Conservation (phyloP, 208 protist genomes). For the Acanthamoeba sp. region DNA sequence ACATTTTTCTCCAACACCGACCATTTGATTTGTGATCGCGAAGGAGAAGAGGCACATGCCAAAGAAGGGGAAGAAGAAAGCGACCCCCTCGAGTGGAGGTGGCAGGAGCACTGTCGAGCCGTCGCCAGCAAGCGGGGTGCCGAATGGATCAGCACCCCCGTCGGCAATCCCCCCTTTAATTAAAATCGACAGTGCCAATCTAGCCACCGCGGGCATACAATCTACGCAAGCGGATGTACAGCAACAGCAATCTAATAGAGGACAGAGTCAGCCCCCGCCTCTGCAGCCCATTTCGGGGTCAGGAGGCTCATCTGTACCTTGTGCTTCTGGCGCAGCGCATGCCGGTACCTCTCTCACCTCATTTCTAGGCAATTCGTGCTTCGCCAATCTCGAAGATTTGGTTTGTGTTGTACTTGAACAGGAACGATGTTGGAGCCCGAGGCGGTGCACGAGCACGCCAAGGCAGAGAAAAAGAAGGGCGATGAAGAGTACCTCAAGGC, state of each 20-base stretch:
- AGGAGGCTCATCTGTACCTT: background rate
- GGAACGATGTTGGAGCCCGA: slow-evolving; percentile 3
- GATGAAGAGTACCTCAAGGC: slow-evolving; percentile 62
- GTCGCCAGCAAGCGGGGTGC: background rate
- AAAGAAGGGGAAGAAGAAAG: slow-evolving; percentile 65
- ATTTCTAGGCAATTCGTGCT: background rate
- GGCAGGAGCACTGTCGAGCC: background rate
- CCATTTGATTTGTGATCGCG: background rate
- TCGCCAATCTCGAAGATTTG: background rate
- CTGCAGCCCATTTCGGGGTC: slow-evolving; percentile 14
- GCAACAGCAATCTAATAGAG: background rate
- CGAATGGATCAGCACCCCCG: background rate
- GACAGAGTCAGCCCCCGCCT: background rate
- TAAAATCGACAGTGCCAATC: background rate
- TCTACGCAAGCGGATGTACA: background rate
- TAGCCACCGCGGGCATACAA: background rate
- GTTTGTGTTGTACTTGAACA: background rate
- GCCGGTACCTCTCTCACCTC: background rate
- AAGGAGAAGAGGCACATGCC: background rate
- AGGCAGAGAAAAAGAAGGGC: slow-evolving; percentile 52
- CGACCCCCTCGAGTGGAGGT: background rate
- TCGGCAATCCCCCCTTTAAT: slow-evolving; percentile 1
- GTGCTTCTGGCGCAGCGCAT: background rate
- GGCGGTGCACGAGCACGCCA: slow-evolving; percentile 68
- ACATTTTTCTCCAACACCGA: background rate